These are phyloP conservation scores for Bidens hawaiensis DNA, from an alignment of 140 eudicot species.

Conservation along the genomic window DNA sequence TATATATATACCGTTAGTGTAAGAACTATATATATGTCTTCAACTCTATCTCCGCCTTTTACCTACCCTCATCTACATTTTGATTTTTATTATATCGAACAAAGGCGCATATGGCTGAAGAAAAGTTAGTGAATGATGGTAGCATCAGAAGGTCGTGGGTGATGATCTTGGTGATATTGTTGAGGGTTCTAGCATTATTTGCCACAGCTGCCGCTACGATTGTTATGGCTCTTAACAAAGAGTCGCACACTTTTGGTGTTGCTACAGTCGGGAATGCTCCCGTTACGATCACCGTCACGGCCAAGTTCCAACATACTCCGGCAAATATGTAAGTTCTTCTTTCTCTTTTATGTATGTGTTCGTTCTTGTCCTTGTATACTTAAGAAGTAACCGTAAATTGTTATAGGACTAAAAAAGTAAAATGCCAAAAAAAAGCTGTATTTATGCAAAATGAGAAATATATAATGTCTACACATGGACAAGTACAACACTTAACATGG, in stretches of 20 bases:
- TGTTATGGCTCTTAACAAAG: constrained; percentile 73
- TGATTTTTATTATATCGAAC: neutral
- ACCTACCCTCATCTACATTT: neutral
- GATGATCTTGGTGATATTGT: constrained; percentile 18
- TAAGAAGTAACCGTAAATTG: neutral
- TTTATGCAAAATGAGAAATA: neutral
- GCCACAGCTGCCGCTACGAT: constrained; percentile 65
- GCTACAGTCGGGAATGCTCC: constrained; percentile 76
- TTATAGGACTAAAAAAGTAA: too few species aligned
- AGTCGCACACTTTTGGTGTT: constrained; percentile 54
- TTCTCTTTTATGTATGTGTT: neutral
- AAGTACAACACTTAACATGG: too few species aligned
- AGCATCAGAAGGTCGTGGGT: neutral
- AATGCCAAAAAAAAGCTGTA: neutral
- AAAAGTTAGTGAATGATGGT: neutral
- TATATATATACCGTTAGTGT: neutral
- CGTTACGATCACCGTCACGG: constrained; percentile 51
- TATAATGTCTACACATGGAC: too few species aligned
- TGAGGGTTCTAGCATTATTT: constrained; percentile 53
- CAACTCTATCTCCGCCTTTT: neutral
- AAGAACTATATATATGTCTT: neutral
- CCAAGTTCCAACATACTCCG: constrained; percentile 72
- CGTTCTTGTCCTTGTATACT: neutral
- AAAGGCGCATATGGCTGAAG: neutral
- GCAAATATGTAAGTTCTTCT: constrained; percentile 54